Evolutionary conservation across 2,329 filamentous ascomycete species (phyloP), one percentile per base, ranked within the genome.

Genomic region (Camillea tinctor): DNA sequence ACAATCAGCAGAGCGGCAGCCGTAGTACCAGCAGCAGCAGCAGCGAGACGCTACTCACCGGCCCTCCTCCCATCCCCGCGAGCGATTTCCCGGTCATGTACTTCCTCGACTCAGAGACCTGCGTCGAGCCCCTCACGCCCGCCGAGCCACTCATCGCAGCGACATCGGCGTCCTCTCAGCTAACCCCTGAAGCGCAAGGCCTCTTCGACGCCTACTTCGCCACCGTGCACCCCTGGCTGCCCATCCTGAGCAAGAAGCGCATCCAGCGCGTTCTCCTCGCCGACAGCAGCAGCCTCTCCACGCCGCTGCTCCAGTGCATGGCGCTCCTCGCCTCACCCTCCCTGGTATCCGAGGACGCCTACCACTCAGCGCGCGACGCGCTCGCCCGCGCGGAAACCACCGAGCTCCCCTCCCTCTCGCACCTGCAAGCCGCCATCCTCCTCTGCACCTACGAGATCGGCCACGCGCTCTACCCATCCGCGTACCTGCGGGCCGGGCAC

Each of bases 401-500:
- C 1, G 62, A 58, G 19, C 58, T 68, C 7, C 66, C 64, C 2
- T 71, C 68, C 26, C 58, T 73, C 13, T 55, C 64, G n/a, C 59
- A 68, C 4, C 63, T 74, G 6, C 68, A 73, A 49, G 65, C 68
- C 1, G 49, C 67, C 20, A 58, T 75, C 11, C 61, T 76, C 7
- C 60, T 74, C 7, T 63, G 71, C 1, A 20, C 70, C 1, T 76
- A 74, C 58, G 74, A 76, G 64, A 63, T 75, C n/a, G 69, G 71
- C 2, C 73, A 76, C 49, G 73, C 66, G 9, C 69, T 76, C 40
- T 73, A 72, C 22, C 74, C 74, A 1, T 68, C 71, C 1, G 74
- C 69, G 0, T 76, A 72, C 52, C 55, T 74, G 23, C 69, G 66
- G 1, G 59, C 71, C 9, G 70, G 73, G 5, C 58, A 66, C 44